Percentiles rank a stretch among this genome's conserved stretches.
These are phyloP conservation scores for Lodderomyces theae DNA, from an alignment of 1,139 yeast species.

Conservation along the genomic window DNA sequence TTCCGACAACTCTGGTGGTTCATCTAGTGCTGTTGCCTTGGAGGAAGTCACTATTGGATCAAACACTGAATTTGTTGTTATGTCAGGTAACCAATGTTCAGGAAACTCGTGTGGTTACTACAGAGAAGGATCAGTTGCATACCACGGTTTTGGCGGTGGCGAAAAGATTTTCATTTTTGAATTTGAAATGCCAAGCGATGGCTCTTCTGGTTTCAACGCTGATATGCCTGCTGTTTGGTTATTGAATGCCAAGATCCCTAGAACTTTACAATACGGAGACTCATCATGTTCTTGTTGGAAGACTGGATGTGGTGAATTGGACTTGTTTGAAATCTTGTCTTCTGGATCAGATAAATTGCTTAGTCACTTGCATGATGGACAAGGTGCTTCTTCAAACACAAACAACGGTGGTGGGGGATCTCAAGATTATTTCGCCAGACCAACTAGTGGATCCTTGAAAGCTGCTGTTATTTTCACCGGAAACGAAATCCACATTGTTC, in stretches of 20 bases:
- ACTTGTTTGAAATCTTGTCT: constrained; percentile 70
- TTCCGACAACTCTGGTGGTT: constrained; percentile 69
- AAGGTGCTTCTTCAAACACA: constrained; percentile 56
- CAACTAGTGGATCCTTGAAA: constrained; percentile 70
- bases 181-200: constrained; percentile 59
- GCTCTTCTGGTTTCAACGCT: constrained; percentile 34
- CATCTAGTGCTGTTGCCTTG: constrained; percentile 57
- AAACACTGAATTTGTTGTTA: constrained; percentile 57
- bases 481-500: constrained; percentile 54
- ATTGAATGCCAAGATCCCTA: constrained; percentile 72
- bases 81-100: constrained; percentile 57
- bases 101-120: constrained; percentile 63
- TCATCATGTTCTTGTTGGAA: constrained; percentile 72
- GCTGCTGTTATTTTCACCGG: constrained; percentile 83
- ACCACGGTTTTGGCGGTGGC: constrained; percentile 66
- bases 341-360: constrained; percentile 73
- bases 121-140: constrained; percentile 70
- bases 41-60: constrained; percentile 52
- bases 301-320: constrained; percentile 80
- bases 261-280: constrained; percentile 71
- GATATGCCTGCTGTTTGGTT: constrained; percentile 83
- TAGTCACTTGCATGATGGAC: constrained; percentile 83
- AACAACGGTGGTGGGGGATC: constrained; percentile 79
- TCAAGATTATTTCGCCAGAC: constrained; percentile 82
- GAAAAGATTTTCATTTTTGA: constrained; percentile 70